Evolutionary conservation across 2,329 filamentous ascomycete genomes (phyloP).

Genomic region (Arthrobotrys sphaeroides): DNA sequence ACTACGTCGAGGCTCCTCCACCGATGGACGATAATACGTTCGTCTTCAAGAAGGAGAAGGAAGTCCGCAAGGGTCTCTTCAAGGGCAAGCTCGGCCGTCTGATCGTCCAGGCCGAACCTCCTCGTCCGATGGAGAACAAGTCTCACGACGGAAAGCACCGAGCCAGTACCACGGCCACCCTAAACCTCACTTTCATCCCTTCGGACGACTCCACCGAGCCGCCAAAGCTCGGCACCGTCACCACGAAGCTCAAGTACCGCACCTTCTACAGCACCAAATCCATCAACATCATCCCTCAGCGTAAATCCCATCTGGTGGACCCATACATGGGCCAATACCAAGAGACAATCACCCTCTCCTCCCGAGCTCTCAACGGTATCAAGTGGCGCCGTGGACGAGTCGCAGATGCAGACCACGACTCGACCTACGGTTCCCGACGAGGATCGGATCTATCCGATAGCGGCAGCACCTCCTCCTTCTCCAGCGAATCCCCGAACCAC

Average conservation of each 20-base stretch:
- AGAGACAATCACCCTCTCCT: slow-evolving; percentile 55
- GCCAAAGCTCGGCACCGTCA: slow-evolving; percentile 55
- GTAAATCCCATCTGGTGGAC: slow-evolving; percentile 50
- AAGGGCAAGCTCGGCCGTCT: slow-evolving; percentile 70
- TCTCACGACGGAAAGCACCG: slow-evolving; percentile 59
- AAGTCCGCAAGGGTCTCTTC: slow-evolving; percentile 69
- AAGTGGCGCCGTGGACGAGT: slow-evolving; percentile 54
- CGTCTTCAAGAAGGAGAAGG: slow-evolving; percentile 68
- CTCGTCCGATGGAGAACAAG: slow-evolving; percentile 66
- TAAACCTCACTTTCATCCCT: slow-evolving; percentile 55
- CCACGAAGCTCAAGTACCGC: slow-evolving; percentile 55
- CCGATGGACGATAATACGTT: slow-evolving; percentile 65
- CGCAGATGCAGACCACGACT: slow-evolving; percentile 40
- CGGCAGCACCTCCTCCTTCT: slow-evolving; percentile 29
- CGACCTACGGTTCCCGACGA: slow-evolving; percentile 47
- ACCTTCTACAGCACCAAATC: slow-evolving; percentile 57
- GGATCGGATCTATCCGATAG: slow-evolving; percentile 45
- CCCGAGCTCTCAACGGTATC: slow-evolving; percentile 54
- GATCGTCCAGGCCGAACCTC: slow-evolving; percentile 69
- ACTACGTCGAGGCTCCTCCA: slow-evolving; percentile 70
- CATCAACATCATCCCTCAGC: slow-evolving; percentile 55
- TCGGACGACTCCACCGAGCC: slow-evolving; percentile 50
- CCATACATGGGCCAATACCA: slow-evolving; percentile 55
- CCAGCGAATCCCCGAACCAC: slow-evolving; percentile 54
- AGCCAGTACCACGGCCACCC: slow-evolving; percentile 64